These are phyloP conservation scores for Tricholoma saponaceum DNA, from an alignment of 768 basidiomycete species.

Conservation along the genomic window DNA sequence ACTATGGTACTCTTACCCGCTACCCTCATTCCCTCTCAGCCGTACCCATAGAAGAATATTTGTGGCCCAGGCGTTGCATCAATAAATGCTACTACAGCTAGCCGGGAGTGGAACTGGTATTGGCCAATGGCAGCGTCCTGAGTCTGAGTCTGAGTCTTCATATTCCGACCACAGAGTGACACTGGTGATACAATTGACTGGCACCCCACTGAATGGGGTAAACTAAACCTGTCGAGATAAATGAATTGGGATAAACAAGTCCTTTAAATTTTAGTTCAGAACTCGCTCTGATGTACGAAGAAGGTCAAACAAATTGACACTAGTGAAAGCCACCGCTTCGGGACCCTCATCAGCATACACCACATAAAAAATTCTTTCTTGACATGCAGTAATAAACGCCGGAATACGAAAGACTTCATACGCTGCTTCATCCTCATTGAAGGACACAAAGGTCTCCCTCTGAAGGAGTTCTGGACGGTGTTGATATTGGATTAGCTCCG, in stretches of 20 bases:
- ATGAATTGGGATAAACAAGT: no score
- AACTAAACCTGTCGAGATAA: no score
- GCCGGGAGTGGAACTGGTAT: no score
- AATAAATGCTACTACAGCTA: no score
- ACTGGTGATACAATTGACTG: no score
- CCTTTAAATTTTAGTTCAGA: neutral
- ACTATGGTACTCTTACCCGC: no score
- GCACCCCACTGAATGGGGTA: no score
- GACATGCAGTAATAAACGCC: neutral
- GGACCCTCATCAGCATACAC: constrained; percentile 2
- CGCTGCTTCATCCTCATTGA: neutral
- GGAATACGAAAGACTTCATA: neutral
- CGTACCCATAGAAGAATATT: no score
- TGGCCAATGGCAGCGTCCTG: no score
- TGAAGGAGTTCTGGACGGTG: neutral
- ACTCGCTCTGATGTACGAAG: neutral
- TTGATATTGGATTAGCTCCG: neutral
- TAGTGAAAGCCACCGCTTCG: neutral
- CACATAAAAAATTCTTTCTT: neutral
- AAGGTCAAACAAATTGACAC: neutral
- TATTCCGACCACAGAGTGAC: neutral
- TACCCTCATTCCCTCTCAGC: no score
- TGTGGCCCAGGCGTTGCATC: no score
- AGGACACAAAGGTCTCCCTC: neutral
- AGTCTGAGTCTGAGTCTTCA: neutral